A percentile compares a stretch with the other conserved stretches of the same genome.
Evolutionary conservation across 345 rosid species (phyloP).

Genomic region (Boechera stricta): DNA sequence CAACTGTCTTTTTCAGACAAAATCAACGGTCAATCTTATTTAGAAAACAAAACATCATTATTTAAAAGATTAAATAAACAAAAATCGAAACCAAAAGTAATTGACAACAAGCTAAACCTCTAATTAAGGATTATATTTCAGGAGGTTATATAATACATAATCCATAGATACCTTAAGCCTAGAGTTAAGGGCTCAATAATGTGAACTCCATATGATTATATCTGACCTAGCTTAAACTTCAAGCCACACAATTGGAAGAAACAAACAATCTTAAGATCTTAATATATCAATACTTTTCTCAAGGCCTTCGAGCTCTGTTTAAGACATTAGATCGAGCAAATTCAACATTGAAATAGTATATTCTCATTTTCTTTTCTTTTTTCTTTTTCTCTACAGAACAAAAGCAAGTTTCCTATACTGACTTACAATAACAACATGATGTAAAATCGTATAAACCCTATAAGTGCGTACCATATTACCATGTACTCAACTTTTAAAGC

Average conservation of each 20-base stretch:
- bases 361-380: slow-evolving; percentile 21
- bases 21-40: background rate
- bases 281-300: slow-evolving; percentile 5
- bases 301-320: slow-evolving; percentile 1
- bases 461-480: slow-evolving; percentile 32
- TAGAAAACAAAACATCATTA: background rate
- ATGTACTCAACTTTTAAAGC: background rate
- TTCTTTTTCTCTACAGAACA: slow-evolving; percentile 5
- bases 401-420: slow-evolving; percentile 28
- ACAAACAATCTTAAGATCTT: background rate
- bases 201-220: slow-evolving; percentile 21
- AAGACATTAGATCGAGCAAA: slow-evolving; percentile 13
- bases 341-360: slow-evolving; percentile 7
- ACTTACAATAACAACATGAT: slow-evolving; percentile 22
- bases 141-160: background rate
- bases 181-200: slow-evolving; percentile 11
- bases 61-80: background rate
- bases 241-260: slow-evolving; percentile 1
- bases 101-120: background rate
- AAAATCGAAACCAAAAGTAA: background rate
- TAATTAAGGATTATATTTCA: background rate
- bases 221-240: slow-evolving; percentile 24
- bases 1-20: background rate
- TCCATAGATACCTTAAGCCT: background rate
- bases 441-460: slow-evolving; percentile 23